These are phyloP conservation scores for Kodamaea nitidulidarum DNA, from an alignment of 805 yeast species.

Conservation along the genomic window DNA sequence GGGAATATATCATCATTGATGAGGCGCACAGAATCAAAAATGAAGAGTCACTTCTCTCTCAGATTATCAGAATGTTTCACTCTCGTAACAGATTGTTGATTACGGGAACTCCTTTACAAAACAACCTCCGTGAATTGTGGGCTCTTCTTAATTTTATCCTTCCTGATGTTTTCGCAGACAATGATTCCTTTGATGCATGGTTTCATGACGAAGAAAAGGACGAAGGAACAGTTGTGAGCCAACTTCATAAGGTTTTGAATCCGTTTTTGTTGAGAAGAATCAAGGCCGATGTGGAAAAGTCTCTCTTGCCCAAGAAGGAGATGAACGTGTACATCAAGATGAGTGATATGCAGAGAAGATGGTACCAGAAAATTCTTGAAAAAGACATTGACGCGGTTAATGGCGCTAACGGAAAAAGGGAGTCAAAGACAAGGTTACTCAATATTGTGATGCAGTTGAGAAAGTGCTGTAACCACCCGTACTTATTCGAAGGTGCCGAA, in stretches of 20 bases:
- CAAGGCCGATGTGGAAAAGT: slow-evolving; percentile 77
- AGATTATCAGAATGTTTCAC: slow-evolving; percentile 68
- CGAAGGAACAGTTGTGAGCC: slow-evolving; percentile 42
- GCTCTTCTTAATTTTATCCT: slow-evolving; percentile 70
- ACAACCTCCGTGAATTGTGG: slow-evolving; percentile 78
- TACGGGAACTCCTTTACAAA: slow-evolving; percentile 81
- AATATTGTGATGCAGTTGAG: slow-evolving; percentile 83
- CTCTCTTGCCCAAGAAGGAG: slow-evolving; percentile 71
- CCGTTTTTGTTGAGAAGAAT: slow-evolving; percentile 76
- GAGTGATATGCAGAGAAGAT: slow-evolving; percentile 73
- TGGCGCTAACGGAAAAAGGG: slow-evolving; percentile 73
- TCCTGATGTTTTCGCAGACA: slow-evolving; percentile 75
- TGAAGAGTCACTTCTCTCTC: slow-evolving; percentile 68
- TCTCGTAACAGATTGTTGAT: slow-evolving; percentile 67
- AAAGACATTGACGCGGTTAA: slow-evolving; percentile 82
- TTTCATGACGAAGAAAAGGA: slow-evolving; percentile 39
- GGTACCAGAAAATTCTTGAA: slow-evolving; percentile 75
- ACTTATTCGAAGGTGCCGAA: slow-evolving; percentile 81
- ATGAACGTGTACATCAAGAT: slow-evolving; percentile 68
- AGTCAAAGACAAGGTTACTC: slow-evolving; percentile 68
- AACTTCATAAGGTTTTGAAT: slow-evolving; percentile 68
- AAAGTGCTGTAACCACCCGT: slow-evolving; percentile 84
- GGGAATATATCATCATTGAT: slow-evolving; percentile 77
- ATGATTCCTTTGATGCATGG: slow-evolving; percentile 74
- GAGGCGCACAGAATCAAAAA: slow-evolving; percentile 83